A percentile compares a stretch with the other conserved stretches of the same genome.
Evolutionary conservation across 2,329 filamentous ascomycete genomes (phyloP).

Genomic region (Sarocladiaceae sp.): DNA sequence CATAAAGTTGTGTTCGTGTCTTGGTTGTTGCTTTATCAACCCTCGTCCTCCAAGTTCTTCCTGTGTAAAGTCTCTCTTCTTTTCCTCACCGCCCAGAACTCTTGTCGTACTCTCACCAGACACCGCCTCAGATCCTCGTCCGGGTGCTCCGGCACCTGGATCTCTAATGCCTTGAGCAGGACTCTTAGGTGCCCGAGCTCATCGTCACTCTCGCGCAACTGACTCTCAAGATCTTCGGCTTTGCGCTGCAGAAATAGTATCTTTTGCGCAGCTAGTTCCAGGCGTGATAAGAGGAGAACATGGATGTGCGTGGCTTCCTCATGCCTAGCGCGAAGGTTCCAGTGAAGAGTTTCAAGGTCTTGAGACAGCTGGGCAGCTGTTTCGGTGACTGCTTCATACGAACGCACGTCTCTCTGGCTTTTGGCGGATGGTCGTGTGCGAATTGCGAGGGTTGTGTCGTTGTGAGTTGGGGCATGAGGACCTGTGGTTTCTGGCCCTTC

Average conservation of each 20-base stretch:
- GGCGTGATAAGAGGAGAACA: slow-evolving; percentile 52
- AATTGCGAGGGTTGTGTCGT: neutral
- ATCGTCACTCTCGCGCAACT: slow-evolving; percentile 52
- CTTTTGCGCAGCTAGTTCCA: slow-evolving; percentile 52
- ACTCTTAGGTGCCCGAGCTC: slow-evolving; percentile 60
- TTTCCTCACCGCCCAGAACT: slow-evolving; percentile 48
- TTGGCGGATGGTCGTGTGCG: neutral
- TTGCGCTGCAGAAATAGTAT: slow-evolving; percentile 53
- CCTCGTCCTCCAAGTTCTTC: neutral
- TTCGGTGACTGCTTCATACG: slow-evolving; percentile 20
- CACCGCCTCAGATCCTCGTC: slow-evolving; percentile 55
- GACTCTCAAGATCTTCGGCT: slow-evolving; percentile 35
- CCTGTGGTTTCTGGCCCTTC: too few species aligned
- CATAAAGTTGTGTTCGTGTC: neutral
- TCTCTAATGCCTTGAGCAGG: slow-evolving; percentile 58
- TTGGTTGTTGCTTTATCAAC: neutral
- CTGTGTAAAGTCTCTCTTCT: neutral
- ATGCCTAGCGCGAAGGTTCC: slow-evolving; percentile 48
- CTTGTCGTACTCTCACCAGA: slow-evolving; percentile 58
- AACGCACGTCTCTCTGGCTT: slow-evolving; percentile 17
- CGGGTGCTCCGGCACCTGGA: slow-evolving; percentile 47
- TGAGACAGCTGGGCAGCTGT: slow-evolving; percentile 36
- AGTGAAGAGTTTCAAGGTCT: slow-evolving; percentile 45
- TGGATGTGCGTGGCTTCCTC: slow-evolving; percentile 64
- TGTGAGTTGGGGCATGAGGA: slow-evolving; percentile 18